These are phyloP conservation scores for Thecaphora thlaspeos DNA, from an alignment of 1,284 basidiomycete species.

Conservation along the genomic window DNA sequence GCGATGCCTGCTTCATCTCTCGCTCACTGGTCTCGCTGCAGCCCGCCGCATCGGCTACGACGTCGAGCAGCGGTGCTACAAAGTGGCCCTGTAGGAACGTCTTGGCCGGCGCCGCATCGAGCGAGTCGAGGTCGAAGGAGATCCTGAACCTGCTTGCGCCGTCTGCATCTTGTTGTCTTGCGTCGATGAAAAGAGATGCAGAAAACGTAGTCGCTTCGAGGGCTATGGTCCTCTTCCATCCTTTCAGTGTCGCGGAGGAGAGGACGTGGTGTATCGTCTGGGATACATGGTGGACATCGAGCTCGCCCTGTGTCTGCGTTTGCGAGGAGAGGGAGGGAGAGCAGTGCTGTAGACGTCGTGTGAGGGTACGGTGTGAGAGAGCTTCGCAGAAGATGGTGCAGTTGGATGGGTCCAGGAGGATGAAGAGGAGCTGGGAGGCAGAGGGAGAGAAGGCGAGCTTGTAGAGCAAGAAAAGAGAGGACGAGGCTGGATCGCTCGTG, in stretches of 20 bases:
- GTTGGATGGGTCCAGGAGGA: conserved; percentile 17
- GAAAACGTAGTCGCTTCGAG: conserved; percentile 19
- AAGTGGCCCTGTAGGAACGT: no score
- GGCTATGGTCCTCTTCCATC: conserved; percentile 2
- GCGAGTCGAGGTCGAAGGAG: conserved; percentile 22
- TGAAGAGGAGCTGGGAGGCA: conserved; percentile 8
- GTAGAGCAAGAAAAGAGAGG: conserved; percentile 7
- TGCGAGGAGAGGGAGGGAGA: background rate
- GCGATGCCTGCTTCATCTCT: no score
- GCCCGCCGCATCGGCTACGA: no score
- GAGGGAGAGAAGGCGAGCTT: conserved; percentile 7
- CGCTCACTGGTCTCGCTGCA: no score
- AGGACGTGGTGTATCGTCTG: conserved; percentile 9
- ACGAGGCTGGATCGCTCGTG: background rate
- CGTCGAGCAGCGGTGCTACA: no score
- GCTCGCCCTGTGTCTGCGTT: background rate
- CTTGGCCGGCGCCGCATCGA: conserved; percentile 1
- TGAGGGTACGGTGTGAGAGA: conserved; percentile 13
- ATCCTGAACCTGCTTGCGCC: conserved; percentile 7
- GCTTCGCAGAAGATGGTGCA: conserved; percentile 20
- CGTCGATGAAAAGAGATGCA: conserved; percentile 12
- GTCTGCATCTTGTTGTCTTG: conserved; percentile 1
- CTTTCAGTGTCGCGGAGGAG: background rate
- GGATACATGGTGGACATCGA: background rate
- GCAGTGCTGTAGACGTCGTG: conserved; percentile 3